Percentiles rank a stretch among this genome's conserved stretches.
phyloP scores from a whole-genome alignment of 2,329 filamentous ascomycete genomes.

The Drechslerella dactyloides region DNA sequence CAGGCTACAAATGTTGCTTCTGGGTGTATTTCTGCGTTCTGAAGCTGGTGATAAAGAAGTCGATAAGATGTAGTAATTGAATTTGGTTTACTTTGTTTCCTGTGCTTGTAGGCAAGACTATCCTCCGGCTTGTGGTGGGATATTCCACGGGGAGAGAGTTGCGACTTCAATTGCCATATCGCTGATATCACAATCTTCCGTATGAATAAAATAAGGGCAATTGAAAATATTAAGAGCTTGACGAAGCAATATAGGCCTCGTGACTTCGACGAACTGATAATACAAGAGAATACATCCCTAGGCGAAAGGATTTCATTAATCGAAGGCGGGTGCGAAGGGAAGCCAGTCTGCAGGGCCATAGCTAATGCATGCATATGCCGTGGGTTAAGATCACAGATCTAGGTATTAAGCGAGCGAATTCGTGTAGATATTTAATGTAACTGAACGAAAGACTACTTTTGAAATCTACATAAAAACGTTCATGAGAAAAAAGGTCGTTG shows the following conservation, averaged over 20 bases:
- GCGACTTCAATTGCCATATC: neutral
- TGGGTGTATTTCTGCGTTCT: slow-evolving; percentile 59
- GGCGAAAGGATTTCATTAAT: neutral
- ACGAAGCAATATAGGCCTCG: neutral
- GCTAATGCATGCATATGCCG: too few relatives aligned
- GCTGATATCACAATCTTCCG: neutral
- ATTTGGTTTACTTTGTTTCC: neutral
- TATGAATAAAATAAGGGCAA: neutral
- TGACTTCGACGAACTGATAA: neutral
- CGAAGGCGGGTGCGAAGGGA: neutral
- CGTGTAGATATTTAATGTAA: too few relatives aligned
- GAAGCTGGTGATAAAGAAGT: slow-evolving; percentile 59
- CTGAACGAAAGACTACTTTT: too few relatives aligned
- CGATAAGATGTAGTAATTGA: slow-evolving; percentile 30
- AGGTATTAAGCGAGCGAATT: too few relatives aligned
- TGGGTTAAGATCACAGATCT: too few relatives aligned
- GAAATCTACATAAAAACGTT: too few relatives aligned
- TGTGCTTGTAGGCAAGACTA: neutral
- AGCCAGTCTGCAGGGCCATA: too few relatives aligned
- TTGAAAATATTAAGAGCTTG: neutral
- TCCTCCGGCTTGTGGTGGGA: neutral
- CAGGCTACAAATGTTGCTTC: slow-evolving; percentile 57
- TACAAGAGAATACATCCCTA: neutral
- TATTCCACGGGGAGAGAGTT: neutral
- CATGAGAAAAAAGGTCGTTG: too few relatives aligned